Conservation (phyloP, 106 monocot genomes). For the Alisma plantagoaquatica region DNA sequence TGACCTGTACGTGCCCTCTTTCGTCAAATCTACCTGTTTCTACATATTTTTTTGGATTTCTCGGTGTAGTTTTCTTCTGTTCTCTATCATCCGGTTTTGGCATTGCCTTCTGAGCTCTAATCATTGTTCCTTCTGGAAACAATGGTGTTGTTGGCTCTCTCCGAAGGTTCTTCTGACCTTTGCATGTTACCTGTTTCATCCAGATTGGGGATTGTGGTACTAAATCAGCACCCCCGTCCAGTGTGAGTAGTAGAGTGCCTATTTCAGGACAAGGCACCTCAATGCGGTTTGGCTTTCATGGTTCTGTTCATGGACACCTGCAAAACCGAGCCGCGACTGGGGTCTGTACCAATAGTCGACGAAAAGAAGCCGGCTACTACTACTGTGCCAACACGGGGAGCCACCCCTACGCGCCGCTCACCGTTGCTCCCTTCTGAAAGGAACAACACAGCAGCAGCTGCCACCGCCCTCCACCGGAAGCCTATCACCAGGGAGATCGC, state of each 20-base stretch:
- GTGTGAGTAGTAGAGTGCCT: background rate
- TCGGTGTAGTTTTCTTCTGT: too few species aligned
- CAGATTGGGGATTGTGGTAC: constrained; percentile 19
- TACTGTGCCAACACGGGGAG: too few species aligned
- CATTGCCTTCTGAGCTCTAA: too few species aligned
- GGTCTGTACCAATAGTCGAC: background rate
- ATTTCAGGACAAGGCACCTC: background rate
- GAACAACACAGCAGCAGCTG: too few species aligned
- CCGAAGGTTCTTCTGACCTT: constrained; percentile 1
- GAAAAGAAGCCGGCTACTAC: too few species aligned
- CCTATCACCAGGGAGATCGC: constrained; percentile 31
- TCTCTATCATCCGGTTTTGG: too few species aligned
- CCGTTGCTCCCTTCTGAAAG: constrained; percentile 59
- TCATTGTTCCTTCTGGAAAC: too few species aligned
- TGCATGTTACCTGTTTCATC: background rate
- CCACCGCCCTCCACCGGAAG: constrained; percentile 20
- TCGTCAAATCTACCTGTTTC: too few species aligned
- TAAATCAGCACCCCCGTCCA: too few species aligned
- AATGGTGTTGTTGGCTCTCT: too few species aligned
- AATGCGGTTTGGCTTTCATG: constrained; percentile 33
- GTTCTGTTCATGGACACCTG: constrained; percentile 31
- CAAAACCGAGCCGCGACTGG: constrained; percentile 12
- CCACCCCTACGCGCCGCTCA: constrained; percentile 12
- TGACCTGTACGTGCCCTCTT: too few species aligned
- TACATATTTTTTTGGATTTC: too few species aligned